Evolutionary conservation across 352 stramenopile genomes (phyloP).

Genomic region (Stramenopiles sp.): DNA sequence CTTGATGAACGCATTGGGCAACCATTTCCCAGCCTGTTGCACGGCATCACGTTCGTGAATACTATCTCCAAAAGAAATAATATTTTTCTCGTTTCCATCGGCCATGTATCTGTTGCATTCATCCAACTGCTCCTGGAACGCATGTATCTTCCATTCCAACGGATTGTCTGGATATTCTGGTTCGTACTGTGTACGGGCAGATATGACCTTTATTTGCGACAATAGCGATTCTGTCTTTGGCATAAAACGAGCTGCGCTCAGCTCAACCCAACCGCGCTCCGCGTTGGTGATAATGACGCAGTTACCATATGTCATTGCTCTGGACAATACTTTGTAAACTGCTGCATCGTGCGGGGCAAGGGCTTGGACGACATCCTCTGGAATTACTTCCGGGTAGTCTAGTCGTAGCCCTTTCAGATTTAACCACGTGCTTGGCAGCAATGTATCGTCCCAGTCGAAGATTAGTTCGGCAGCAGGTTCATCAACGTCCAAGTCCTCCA

Average conservation of each 20-base stretch:
- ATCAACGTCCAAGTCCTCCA: slow-evolving; percentile 1
- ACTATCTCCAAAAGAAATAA: slow-evolving; percentile 26
- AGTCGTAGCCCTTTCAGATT: neutral
- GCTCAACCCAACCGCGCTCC: slow-evolving; percentile 62
- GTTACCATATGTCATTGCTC: slow-evolving; percentile 41
- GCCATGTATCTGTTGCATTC: neutral
- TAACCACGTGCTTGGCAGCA: slow-evolving; percentile 7
- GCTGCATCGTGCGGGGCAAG: slow-evolving; percentile 46
- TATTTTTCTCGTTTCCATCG: slow-evolving; percentile 12
- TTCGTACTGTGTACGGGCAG: slow-evolving; percentile 64
- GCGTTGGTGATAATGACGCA: slow-evolving; percentile 66
- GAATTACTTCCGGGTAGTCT: slow-evolving; percentile 22
- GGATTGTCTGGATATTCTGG: slow-evolving; percentile 55
- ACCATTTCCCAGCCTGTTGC: slow-evolving; percentile 9
- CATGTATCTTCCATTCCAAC: slow-evolving; percentile 60
- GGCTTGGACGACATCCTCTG: slow-evolving; percentile 40
- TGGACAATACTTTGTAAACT: slow-evolving; percentile 46
- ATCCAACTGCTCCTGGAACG: slow-evolving; percentile 29
- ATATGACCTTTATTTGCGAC: slow-evolving; percentile 57
- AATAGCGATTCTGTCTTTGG: slow-evolving; percentile 48
- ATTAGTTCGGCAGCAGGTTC: neutral
- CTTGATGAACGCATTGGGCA: slow-evolving; percentile 20
- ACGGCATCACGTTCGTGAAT: slow-evolving; percentile 26
- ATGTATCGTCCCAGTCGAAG: slow-evolving; percentile 9
- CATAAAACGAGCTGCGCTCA: slow-evolving; percentile 60